Evolutionary conservation across 75 land plant genomes (phyloP).

Genomic region (Ceratopteris richardii): DNA sequence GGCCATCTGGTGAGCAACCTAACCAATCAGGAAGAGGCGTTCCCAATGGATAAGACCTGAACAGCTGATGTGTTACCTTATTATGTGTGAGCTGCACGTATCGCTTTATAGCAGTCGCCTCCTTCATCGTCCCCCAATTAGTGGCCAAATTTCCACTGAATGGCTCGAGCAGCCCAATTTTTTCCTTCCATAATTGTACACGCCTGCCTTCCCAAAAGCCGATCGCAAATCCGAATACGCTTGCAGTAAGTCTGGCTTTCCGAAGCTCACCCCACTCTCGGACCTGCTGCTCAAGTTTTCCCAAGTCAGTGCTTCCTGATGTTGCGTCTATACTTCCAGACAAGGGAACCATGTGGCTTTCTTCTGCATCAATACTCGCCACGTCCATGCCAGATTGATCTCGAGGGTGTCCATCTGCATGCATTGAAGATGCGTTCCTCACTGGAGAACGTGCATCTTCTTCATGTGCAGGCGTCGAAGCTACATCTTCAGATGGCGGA

Average conservation of each 20-base stretch:
- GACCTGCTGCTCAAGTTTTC: slow-evolving; percentile 27
- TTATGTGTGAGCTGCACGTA: slow-evolving; percentile 77
- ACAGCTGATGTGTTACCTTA: slow-evolving; percentile 56
- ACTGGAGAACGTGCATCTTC: no score
- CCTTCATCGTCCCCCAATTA: slow-evolving; percentile 70
- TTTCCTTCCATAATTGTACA: slow-evolving; percentile 56
- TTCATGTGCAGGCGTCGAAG: no score
- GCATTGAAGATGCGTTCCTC: no score
- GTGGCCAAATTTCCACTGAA: slow-evolving; percentile 47
- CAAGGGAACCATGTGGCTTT: no score
- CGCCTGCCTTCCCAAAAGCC: slow-evolving; percentile 55
- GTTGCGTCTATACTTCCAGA: no score
- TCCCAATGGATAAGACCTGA: slow-evolving; percentile 46
- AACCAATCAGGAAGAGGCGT: slow-evolving; percentile 60
- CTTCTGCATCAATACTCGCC: no score
- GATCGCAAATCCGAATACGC: slow-evolving; percentile 51
- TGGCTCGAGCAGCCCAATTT: slow-evolving; percentile 33
- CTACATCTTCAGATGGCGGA: no score
- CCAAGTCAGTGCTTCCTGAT: neutral
- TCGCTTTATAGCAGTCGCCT: slow-evolving; percentile 57
- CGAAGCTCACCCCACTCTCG: slow-evolving; percentile 47
- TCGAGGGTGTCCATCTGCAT: no score
- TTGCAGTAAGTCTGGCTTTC: slow-evolving; percentile 57
- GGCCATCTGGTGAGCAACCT: slow-evolving; percentile 96
- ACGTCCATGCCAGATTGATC: no score